phyloP scores from a whole-genome alignment of 2,329 filamentous ascomycete species.

The Fusarium citri region DNA sequence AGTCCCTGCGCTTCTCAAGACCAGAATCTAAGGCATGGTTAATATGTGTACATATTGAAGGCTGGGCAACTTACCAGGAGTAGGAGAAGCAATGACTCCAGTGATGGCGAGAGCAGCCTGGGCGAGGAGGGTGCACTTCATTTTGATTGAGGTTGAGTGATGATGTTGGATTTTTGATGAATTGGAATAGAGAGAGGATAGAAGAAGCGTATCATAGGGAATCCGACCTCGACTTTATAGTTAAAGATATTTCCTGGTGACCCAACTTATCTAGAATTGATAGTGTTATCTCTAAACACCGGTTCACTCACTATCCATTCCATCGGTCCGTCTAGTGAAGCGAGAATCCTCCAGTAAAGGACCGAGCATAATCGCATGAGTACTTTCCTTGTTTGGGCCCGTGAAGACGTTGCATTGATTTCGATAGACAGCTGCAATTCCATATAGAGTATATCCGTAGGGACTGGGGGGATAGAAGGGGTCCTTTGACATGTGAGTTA shows the following conservation, averaged over 20 bases:
- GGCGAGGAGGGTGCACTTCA: neutral
- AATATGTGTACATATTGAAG: fast-evolving
- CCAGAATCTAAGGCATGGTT: neutral
- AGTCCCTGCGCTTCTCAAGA: neutral
- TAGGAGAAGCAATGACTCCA: neutral
- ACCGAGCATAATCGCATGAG: neutral
- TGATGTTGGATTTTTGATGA: neutral
- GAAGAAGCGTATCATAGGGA: fast-evolving
- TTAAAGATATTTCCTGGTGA: neutral
- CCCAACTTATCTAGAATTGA: neutral
- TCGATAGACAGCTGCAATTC: neutral
- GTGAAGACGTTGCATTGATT: neutral
- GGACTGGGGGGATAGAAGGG: neutral
- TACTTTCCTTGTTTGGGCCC: neutral
- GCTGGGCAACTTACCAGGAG: neutral
- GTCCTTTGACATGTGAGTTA: neutral
- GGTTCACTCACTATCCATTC: neutral
- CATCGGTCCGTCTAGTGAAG: neutral
- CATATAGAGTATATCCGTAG: neutral
- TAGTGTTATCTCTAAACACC: neutral
- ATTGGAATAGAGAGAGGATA: neutral
- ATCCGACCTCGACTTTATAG: neutral
- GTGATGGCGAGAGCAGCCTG: neutral
- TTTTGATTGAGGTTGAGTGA: neutral
- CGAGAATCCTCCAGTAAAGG: neutral